A percentile compares a stretch with the other conserved stretches of the same genome.
These are phyloP conservation scores for Eimeria sp. DNA, from an alignment of 169 alveolate species.

Conservation along the genomic window DNA sequence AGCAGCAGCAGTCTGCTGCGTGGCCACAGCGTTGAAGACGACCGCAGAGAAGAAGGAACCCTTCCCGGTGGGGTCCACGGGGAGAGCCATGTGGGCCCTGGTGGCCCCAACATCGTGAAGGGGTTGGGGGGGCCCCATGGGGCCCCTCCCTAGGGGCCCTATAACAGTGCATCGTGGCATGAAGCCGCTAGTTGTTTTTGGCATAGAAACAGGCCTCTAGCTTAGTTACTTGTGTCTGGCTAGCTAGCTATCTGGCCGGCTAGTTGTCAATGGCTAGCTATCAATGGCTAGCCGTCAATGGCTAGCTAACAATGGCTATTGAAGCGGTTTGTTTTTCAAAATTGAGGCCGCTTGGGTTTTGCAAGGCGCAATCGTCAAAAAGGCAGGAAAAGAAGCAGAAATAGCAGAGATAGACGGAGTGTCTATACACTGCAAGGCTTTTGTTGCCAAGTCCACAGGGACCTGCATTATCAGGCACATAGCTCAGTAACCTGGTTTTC, in stretches of 20 bases:
- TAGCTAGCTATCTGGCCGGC: constrained; percentile 15
- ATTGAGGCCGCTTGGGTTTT: neutral
- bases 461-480: neutral
- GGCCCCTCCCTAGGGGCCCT: no score
- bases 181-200: neutral
- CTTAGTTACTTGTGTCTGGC: neutral
- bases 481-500: constrained; percentile 6
- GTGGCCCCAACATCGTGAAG: neutral
- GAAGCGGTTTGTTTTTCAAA: neutral
- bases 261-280: no score
- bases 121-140: neutral
- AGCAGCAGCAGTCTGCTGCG: constrained; percentile 10
- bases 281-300: no score
- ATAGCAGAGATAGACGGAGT: neutral
- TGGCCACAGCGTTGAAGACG: constrained; percentile 14
- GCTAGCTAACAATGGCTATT: neutral
- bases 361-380: neutral
- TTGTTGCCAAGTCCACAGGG: neutral
- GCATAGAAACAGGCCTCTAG: neutral
- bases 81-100: neutral
- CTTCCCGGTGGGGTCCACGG: neutral
- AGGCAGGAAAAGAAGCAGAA: neutral
- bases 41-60: neutral
- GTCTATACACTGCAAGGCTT: neutral
- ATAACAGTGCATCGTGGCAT: neutral